phyloP scores from a whole-genome alignment of 768 basidiomycete genomes.

The Filobasidium floriforme region DNA sequence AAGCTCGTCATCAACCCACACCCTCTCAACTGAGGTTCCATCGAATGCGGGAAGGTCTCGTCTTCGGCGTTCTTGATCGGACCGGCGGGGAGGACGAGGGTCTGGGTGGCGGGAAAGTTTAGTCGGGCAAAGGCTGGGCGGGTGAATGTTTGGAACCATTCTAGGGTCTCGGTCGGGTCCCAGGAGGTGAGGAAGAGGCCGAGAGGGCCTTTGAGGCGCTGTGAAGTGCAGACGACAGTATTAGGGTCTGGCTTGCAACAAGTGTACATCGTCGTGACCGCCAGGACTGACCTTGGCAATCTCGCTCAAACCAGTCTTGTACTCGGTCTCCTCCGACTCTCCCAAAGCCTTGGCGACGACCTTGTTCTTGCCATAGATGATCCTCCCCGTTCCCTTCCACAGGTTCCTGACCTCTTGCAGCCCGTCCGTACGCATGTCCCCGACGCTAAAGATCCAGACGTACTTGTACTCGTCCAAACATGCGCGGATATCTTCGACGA shows the following conservation, averaged over 20 bases:
- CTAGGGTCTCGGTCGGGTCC: slow-evolving; percentile 78
- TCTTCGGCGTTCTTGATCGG: slow-evolving; percentile 61
- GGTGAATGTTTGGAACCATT: slow-evolving; percentile 87
- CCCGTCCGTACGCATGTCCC: slow-evolving; percentile 89
- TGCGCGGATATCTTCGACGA: slow-evolving; percentile 74
- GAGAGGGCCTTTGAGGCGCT: slow-evolving; percentile 93
- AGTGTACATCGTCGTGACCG: background rate
- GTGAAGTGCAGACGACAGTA: slow-evolving; percentile 14
- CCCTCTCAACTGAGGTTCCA: slow-evolving; percentile 91
- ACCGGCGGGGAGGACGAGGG: slow-evolving; percentile 67
- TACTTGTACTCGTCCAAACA: slow-evolving; percentile 85
- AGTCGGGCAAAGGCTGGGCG: slow-evolving; percentile 86
- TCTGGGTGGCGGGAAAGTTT: slow-evolving; percentile 68
- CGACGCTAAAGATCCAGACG: slow-evolving; percentile 91
- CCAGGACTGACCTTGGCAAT: slow-evolving; percentile 61
- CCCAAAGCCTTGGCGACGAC: slow-evolving; percentile 97
- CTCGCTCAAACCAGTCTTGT: slow-evolving; percentile 65
- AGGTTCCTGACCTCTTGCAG: slow-evolving; percentile 84
- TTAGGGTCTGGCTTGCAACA: too few relatives aligned
- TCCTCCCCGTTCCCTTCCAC: slow-evolving; percentile 88
- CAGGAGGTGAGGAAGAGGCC: slow-evolving; percentile 88
- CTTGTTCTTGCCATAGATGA: slow-evolving; percentile 70
- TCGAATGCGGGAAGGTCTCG: slow-evolving; percentile 88
- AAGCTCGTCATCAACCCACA: slow-evolving; percentile 75
- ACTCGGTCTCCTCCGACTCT: slow-evolving; percentile 75